A percentile compares a stretch with the other conserved stretches of the same genome.
phyloP scores from a whole-genome alignment of 2,329 filamentous ascomycete genomes.

The Sporothrix inflata region DNA sequence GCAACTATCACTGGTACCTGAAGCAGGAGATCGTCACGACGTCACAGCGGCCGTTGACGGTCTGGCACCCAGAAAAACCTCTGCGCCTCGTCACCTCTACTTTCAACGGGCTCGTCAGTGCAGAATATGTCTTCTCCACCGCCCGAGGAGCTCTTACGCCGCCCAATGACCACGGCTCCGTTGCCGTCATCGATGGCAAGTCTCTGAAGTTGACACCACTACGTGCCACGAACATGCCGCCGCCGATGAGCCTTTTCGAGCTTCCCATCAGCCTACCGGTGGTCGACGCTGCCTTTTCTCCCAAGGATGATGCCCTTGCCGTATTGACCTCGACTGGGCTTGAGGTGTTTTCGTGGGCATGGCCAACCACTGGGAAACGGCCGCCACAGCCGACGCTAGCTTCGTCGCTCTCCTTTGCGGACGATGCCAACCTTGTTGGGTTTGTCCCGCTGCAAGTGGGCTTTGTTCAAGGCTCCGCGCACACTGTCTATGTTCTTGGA shows the following conservation, averaged over 20 bases:
- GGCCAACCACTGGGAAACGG: slow-evolving; percentile 64
- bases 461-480: slow-evolving; percentile 31
- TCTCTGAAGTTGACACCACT: slow-evolving; percentile 84
- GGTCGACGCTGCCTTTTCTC: slow-evolving; percentile 75
- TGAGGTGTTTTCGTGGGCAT: slow-evolving; percentile 71
- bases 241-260: slow-evolving; percentile 87
- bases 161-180: slow-evolving; percentile 76
- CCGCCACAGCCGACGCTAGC: slow-evolving; percentile 50
- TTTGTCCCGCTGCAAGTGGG: slow-evolving; percentile 45
- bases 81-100: slow-evolving; percentile 65
- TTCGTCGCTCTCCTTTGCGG: slow-evolving; percentile 24
- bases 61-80: slow-evolving; percentile 87
- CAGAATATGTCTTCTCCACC: slow-evolving; percentile 70
- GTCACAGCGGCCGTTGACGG: slow-evolving; percentile 42
- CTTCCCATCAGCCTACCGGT: slow-evolving; percentile 64
- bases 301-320: slow-evolving; percentile 66
- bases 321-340: slow-evolving; percentile 70
- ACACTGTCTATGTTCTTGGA: slow-evolving; percentile 43
- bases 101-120: slow-evolving; percentile 54
- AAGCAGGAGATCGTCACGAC: slow-evolving; percentile 77
- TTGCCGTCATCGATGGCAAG: slow-evolving; percentile 82
- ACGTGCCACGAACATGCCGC: slow-evolving; percentile 80
- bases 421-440: slow-evolving; percentile 33
- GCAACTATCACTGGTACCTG: slow-evolving; percentile 97
- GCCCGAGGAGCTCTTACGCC: slow-evolving; percentile 69